phyloP scores from a whole-genome alignment of 164 flowering plant species.

The Sextonia rubra region DNA sequence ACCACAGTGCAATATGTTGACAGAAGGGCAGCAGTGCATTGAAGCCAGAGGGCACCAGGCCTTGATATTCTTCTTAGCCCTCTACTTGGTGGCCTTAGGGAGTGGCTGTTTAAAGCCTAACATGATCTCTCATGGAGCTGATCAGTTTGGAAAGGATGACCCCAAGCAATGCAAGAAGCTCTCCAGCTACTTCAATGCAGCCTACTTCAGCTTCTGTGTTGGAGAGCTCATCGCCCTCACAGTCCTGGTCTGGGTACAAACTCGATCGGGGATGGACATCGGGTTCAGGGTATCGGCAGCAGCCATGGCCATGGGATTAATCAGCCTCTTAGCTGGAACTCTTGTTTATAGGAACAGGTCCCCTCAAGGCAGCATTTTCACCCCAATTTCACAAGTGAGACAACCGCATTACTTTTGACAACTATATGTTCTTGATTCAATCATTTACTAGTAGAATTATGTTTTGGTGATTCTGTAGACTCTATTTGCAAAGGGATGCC shows the following conservation, averaged over 20 bases:
- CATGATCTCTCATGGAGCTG: slow-evolving; percentile 94
- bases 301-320: slow-evolving; percentile 79
- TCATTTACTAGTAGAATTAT: too few relatives aligned
- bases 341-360: slow-evolving; percentile 65
- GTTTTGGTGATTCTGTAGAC: too few relatives aligned
- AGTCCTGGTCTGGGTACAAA: slow-evolving; percentile 82
- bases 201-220: slow-evolving; percentile 87
- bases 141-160: slow-evolving; percentile 57
- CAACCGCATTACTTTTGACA: neutral
- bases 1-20: slow-evolving; percentile 59
- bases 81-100: slow-evolving; percentile 76
- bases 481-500: too few relatives aligned
- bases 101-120: slow-evolving; percentile 97
- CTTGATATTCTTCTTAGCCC: slow-evolving; percentile 51
- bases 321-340: slow-evolving; percentile 64
- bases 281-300: slow-evolving; percentile 93
- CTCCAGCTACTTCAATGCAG: slow-evolving; percentile 85
- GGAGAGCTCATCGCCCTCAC: slow-evolving; percentile 92
- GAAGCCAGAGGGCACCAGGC: slow-evolving; percentile 54
- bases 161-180: slow-evolving; percentile 61
- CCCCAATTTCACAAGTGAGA: slow-evolving; percentile 82
- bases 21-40: slow-evolving; percentile 22
- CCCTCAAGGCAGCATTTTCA: slow-evolving; percentile 84
- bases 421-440: neutral
- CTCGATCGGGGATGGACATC: slow-evolving; percentile 90